Conservation (phyloP, 2,329 filamentous ascomycete species). For the Ophiostoma pallidulum region DNA sequence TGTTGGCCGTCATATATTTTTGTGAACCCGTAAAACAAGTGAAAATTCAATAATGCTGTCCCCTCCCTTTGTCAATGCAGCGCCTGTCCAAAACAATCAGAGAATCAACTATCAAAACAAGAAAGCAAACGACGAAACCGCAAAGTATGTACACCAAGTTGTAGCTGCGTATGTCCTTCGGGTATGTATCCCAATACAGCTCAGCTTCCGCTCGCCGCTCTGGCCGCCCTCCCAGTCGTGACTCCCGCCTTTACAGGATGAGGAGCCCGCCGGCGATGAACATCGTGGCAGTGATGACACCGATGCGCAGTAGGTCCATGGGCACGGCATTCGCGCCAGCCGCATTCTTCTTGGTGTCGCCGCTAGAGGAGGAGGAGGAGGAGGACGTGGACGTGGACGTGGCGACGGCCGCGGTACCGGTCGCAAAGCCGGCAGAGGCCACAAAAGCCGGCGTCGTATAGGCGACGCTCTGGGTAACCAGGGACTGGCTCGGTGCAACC, state of each 20-base stretch:
- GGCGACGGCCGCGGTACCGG: background rate
- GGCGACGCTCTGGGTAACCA: slow-evolving; percentile 21
- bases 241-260: background rate
- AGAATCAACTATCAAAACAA: too few relatives aligned
- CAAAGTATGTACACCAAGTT: background rate
- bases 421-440: slow-evolving; percentile 29
- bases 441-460: slow-evolving; percentile 25
- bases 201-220: too few relatives aligned
- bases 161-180: background rate
- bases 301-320: slow-evolving; percentile 8
- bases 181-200: background rate
- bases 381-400: background rate
- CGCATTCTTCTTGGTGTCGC: slow-evolving; percentile 5
- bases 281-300: slow-evolving; percentile 7
- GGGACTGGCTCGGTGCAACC: slow-evolving; percentile 30
- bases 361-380: background rate
- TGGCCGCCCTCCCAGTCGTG: too few relatives aligned
- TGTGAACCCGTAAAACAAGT: too few relatives aligned
- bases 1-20: too few relatives aligned
- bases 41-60: too few relatives aligned
- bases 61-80: too few relatives aligned
- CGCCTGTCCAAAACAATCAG: too few relatives aligned
- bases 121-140: too few relatives aligned
- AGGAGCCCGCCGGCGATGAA: slow-evolving; percentile 12
- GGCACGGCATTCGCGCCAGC: slow-evolving; percentile 1